These are phyloP conservation scores for Corylus americana DNA, from an alignment of 306 rosid genomes.

Conservation along the genomic window DNA sequence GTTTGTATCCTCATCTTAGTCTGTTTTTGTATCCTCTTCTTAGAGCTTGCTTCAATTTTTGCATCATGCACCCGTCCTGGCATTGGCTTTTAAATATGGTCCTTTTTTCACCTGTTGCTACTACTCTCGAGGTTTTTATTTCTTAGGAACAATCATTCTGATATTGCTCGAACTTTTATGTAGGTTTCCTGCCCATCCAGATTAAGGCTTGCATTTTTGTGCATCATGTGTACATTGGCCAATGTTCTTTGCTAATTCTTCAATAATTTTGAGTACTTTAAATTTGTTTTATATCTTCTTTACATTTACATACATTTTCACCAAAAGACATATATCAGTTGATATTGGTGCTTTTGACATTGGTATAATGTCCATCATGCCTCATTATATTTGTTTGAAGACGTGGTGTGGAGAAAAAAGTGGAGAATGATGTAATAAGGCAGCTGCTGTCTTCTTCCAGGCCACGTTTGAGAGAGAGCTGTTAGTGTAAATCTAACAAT, in stretches of 20 bases:
- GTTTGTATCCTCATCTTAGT: background rate
- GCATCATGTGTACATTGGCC: background rate
- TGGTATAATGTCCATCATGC: background rate
- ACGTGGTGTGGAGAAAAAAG: background rate
- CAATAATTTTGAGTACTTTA: background rate
- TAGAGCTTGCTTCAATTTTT: background rate
- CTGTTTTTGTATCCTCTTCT: background rate
- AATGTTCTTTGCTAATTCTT: background rate
- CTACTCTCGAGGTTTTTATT: background rate
- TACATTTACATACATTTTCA: background rate
- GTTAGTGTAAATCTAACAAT: background rate
- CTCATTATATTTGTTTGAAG: background rate
- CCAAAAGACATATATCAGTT: background rate
- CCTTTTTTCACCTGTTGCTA: background rate
- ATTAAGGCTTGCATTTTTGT: background rate
- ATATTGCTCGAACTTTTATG: background rate
- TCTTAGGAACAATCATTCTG: background rate
- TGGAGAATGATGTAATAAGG: background rate
- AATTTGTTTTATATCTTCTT: background rate
- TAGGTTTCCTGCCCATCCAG: background rate
- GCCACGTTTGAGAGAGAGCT: background rate
- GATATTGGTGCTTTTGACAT: background rate
- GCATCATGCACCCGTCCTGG: background rate
- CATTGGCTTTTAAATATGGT: background rate
- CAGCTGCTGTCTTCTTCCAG: background rate